A percentile compares a stretch with the other conserved stretches of the same genome.
phyloP scores from a whole-genome alignment of 176 grass and related monocot species.

The Oryza meridionalis region DNA sequence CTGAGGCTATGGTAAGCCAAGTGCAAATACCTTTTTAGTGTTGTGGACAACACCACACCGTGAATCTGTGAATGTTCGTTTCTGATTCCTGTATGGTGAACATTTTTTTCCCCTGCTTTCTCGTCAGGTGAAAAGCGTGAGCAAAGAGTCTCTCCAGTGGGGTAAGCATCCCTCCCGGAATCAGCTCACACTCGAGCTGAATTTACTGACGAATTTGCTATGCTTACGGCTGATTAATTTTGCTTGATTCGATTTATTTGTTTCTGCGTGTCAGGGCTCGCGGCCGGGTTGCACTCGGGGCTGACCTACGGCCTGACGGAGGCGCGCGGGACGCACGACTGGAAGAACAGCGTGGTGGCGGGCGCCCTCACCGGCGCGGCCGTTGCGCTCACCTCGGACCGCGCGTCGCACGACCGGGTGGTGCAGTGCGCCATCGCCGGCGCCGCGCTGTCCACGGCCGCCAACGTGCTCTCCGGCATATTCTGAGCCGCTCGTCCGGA shows the following conservation, averaged over 20 bases:
- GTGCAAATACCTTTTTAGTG: neutral
- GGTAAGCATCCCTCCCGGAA: conserved; percentile 36
- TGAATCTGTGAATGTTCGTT: neutral
- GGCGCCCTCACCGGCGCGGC: conserved; percentile 79
- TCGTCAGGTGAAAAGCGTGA: conserved; percentile 69
- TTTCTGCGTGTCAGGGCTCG: conserved; percentile 52
- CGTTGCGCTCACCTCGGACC: conserved; percentile 62
- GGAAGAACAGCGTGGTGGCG: conserved; percentile 84
- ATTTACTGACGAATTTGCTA: neutral
- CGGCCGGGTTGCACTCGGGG: conserved; percentile 84
- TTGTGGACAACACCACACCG: neutral
- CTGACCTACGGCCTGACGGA: conserved; percentile 83
- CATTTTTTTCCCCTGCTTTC: neutral
- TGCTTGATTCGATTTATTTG: neutral
- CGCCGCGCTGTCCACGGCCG: conserved; percentile 74
- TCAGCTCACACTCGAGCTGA: neutral
- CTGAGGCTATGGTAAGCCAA: conserved; percentile 70
- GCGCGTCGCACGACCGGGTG: conserved; percentile 65
- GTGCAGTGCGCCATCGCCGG: conserved; percentile 82
- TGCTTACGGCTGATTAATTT: neutral
- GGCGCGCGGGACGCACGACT: conserved; percentile 87
- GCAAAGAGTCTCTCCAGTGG: conserved; percentile 89
- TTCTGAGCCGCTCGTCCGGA: conserved; percentile 40
- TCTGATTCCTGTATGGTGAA: neutral
- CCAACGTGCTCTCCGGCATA: conserved; percentile 78